A percentile compares a stretch with the other conserved stretches of the same genome.
Evolutionary conservation across 129 eudicot genomes (phyloP).

Genomic region (Centrapalus pauciflorus): DNA sequence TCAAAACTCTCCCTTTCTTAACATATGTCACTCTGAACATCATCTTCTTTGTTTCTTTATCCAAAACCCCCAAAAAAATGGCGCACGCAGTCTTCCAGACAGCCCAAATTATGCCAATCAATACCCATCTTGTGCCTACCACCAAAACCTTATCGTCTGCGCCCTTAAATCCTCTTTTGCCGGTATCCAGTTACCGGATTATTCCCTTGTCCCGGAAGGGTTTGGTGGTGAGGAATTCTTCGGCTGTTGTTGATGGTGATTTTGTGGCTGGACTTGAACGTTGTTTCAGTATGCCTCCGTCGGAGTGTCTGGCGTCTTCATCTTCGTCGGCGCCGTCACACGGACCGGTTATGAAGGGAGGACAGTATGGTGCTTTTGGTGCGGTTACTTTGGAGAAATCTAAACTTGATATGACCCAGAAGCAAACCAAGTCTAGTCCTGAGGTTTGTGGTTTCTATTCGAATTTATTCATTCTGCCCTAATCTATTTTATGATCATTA

Average conservation of each 20-base stretch:
- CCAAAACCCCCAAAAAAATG: constrained; percentile 34
- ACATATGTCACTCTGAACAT: neutral
- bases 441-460: constrained; percentile 43
- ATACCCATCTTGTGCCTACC: constrained; percentile 41
- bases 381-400: constrained; percentile 72
- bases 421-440: constrained; percentile 62
- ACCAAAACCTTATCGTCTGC: constrained; percentile 48
- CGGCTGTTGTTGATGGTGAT: constrained; percentile 51
- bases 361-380: constrained; percentile 51
- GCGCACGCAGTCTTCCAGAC: constrained; percentile 61
- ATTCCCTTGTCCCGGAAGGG: constrained; percentile 30
- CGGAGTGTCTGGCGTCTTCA: constrained; percentile 28
- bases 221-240: constrained; percentile 33
- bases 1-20: neutral
- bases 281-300: constrained; percentile 45
- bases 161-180: constrained; percentile 27
- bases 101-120: constrained; percentile 52
- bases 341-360: constrained; percentile 70
- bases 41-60: constrained; percentile 20
- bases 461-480: neutral
- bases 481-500: neutral
- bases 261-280: constrained; percentile 50
- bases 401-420: constrained; percentile 59
- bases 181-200: constrained; percentile 24
- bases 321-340: constrained; percentile 21